Base-by-base conservation (phyloP, 2,329 filamentous ascomycete species). In the Hymenoscyphus albidus region DNA sequence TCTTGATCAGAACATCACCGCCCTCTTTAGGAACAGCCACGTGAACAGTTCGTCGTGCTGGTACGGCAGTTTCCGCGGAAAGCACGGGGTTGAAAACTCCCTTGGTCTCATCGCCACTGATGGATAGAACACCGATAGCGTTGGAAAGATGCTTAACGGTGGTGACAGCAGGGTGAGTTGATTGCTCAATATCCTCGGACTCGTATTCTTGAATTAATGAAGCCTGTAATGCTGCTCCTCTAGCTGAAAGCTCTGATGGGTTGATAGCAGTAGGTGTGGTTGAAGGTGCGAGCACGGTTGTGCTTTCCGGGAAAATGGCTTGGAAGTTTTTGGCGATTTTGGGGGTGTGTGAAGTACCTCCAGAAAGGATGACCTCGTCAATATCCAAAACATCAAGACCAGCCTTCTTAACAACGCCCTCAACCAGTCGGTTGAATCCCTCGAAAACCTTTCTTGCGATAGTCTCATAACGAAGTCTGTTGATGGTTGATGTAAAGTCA, bases 121-220 rank as follows among this genome's bases (percentile, higher is more conserved):
- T 80, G 71, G 88, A 86, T 68, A 96, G 84, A 62, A 98, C 90
- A 76, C 95, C 95, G 68, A 99, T 91, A 68, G 94, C 91, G 76
- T 93, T 90, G 72, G 87, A 83, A 68, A 96, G 88, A 81, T 99
- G 95, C 73, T 93, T 92, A 61, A 96, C 93, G 16, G 93, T 94
- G 40, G 94, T 97, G 69, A 99, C 93, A 76, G 93, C 92, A 61
- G 95, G 89, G 82, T 99, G 94, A 58, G 93, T 96, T 68, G 92
- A 96, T 83, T 97, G 93, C 77, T 96, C 91, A 72, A 99, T 96
- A 76, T 98, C 94, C 70, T 92, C 88, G 71, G 87, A 84, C 73
- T 99, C 95, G 78, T 96, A 99, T 78, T 97, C 94, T 78, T 93
- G 88, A 77, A 99, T 92, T 69, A 99, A 82, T 66, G 89, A 96